phyloP scores from a whole-genome alignment of 1,284 basidiomycete genomes.

The Tilletiopsis washingtonensis region DNA sequence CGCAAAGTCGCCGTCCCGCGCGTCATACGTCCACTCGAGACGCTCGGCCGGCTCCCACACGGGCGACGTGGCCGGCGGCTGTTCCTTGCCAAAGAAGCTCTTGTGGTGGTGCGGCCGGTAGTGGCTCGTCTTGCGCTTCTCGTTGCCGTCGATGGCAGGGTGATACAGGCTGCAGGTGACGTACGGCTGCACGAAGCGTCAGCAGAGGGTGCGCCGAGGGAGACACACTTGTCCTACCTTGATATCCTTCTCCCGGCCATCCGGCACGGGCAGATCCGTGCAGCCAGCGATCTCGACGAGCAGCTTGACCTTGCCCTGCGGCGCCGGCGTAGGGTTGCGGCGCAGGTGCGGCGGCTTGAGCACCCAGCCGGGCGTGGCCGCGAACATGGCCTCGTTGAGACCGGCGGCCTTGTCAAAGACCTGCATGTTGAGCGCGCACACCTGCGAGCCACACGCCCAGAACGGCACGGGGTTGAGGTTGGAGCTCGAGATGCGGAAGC shows the following conservation, averaged over 20 bases:
- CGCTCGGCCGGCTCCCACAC: slow-evolving; percentile 24
- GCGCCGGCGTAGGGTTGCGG: slow-evolving; percentile 16
- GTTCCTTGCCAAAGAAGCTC: slow-evolving; percentile 23
- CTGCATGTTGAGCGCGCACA: slow-evolving; percentile 63
- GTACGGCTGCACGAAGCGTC: slow-evolving; percentile 16
- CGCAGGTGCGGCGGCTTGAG: slow-evolving; percentile 51
- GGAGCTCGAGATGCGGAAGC: slow-evolving; percentile 52
- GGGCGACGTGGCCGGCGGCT: slow-evolving; percentile 26
- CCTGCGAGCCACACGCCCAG: slow-evolving; percentile 57
- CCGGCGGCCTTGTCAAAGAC: slow-evolving; percentile 43
- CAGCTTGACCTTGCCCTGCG: slow-evolving; percentile 14
- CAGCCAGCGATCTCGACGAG: slow-evolving; percentile 31
- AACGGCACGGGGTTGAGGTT: slow-evolving; percentile 47
- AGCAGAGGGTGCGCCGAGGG: background rate
- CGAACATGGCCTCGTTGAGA: slow-evolving; percentile 61
- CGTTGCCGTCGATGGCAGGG: slow-evolving; percentile 13
- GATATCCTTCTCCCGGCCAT: slow-evolving; percentile 26
- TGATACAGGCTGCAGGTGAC: slow-evolving; percentile 36
- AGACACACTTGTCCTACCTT: slow-evolving; percentile 2
- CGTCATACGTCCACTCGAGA: slow-evolving; percentile 30
- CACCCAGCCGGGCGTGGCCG: slow-evolving; percentile 57
- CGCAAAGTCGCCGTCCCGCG: slow-evolving; percentile 28
- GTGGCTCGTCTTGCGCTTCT: slow-evolving; percentile 26
- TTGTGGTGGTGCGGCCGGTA: slow-evolving; percentile 33
- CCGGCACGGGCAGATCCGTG: slow-evolving; percentile 28